These are phyloP conservation scores for Cynanchum wilfordii DNA, from an alignment of 257 asterid genomes.

Conservation along the genomic window DNA sequence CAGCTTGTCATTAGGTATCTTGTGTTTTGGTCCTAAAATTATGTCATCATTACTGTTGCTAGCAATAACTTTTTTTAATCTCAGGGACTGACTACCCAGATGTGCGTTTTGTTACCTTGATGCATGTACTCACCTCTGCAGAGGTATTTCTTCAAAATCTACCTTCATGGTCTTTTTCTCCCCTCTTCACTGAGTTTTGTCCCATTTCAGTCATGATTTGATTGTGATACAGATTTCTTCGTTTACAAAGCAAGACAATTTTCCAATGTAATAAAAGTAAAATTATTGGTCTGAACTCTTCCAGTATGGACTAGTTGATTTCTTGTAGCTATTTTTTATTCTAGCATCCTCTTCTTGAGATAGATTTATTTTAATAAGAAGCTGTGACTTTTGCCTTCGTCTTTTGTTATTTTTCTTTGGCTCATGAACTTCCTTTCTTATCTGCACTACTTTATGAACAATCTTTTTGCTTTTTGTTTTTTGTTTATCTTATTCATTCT, in stretches of 20 bases:
- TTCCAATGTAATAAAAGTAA: not conserved
- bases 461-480: too few relatives aligned
- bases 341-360: not conserved
- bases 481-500: too few relatives aligned
- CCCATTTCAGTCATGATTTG: not conserved
- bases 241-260: not conserved
- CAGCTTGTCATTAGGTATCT: not conserved
- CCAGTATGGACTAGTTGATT: not conserved
- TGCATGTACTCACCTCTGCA: slow-evolving; percentile 63
- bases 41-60: slow-evolving; percentile 18
- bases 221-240: not conserved
- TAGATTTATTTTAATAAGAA: not conserved
- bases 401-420: not conserved
- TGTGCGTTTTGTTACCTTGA: slow-evolving; percentile 61
- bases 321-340: not conserved
- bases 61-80: slow-evolving; percentile 11
- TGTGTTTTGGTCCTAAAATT: slow-evolving; percentile 8
- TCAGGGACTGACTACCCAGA: slow-evolving; percentile 52
- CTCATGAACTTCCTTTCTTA: too few relatives aligned
- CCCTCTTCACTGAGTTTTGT: not conserved
- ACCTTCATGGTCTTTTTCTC: not conserved
- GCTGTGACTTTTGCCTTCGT: not conserved
- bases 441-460: too few relatives aligned
- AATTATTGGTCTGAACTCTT: not conserved
- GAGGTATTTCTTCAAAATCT: slow-evolving; percentile 40